Base-by-base conservation (phyloP, 306 rosid species). In the Cucurbita argyrosperma region DNA sequence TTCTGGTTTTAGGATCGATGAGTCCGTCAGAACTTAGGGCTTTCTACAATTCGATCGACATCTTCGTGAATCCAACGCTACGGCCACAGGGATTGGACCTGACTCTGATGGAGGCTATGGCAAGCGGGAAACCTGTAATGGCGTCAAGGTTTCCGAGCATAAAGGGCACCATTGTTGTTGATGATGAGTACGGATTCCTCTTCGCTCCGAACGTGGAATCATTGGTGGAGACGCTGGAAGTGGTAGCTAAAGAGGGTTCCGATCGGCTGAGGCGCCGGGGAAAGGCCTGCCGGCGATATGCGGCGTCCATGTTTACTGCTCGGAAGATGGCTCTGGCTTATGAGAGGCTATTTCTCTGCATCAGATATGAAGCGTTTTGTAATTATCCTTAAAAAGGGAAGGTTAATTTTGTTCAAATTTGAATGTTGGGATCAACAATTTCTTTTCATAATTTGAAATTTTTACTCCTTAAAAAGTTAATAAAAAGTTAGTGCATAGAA, bases 61-160 rank as follows among this genome's bases (percentile, higher is more conserved):
- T 89, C 5, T 90, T 94, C 77, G 90, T 93, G 39, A 94, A 90
- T 75, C 98, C 98, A 0, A 94, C 98, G 0, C 85, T 94, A 1
- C 80, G 98, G 21, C 97, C 98, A 12, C 98, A 94, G 70, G 98
- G 98, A 2, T 89, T 94, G 75, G 97, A 94, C 76, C 92, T 90
- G 52, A 94, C 97, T 18, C 85, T 94, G 2, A 90, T 94, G 97
- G 98, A 94, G 83, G 96, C 98, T 14, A 90, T 90, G 98, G 84
- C 88, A 92, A 86, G 87, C 37, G 97, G 96, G 73, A 94, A 85
- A 74, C 88, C 97, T 4, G 85, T 94, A 45, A 83, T 94, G 88
- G 96, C 90, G 15, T 89, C 98, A 37, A 87, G 90, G 79, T 90
- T 89, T 83, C 88, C 97, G 2, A 94, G 97, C 79, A 94, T 94